A percentile compares a stretch with the other conserved stretches of the same genome.
phyloP scores from a whole-genome alignment of 2,329 filamentous ascomycete genomes.

The Xylaria polymorpha region DNA sequence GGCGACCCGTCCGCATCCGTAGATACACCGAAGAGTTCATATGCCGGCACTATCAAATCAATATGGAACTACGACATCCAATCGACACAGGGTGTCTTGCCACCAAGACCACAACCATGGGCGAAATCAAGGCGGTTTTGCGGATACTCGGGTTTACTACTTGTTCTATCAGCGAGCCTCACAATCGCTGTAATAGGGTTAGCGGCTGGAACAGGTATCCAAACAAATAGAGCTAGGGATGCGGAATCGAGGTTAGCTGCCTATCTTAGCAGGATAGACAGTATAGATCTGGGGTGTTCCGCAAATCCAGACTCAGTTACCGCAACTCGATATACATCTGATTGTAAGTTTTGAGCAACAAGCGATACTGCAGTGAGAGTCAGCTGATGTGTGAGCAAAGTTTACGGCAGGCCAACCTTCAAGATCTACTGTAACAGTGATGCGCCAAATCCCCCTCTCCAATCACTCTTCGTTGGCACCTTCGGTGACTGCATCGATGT shows the following conservation, averaged over 20 bases:
- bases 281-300: slow-evolving; percentile 57
- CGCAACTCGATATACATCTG: slow-evolving; percentile 54
- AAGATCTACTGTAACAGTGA: slow-evolving; percentile 59
- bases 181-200: slow-evolving; percentile 58
- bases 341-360: slow-evolving; percentile 49
- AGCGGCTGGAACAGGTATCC: slow-evolving; percentile 58
- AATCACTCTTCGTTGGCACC: slow-evolving; percentile 57
- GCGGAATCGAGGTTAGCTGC: slow-evolving; percentile 51
- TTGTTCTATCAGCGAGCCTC: slow-evolving; percentile 56
- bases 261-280: slow-evolving; percentile 33
- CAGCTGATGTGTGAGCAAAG: slow-evolving; percentile 45
- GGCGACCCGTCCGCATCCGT: slow-evolving; percentile 36
- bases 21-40: slow-evolving; percentile 33
- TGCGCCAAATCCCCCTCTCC: slow-evolving; percentile 52
- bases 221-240: slow-evolving; percentile 54
- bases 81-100: slow-evolving; percentile 33
- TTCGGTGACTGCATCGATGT: slow-evolving; percentile 60
- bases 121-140: slow-evolving; percentile 44
- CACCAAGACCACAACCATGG: slow-evolving; percentile 34
- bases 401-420: slow-evolving; percentile 53
- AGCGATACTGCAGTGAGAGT: neutral
- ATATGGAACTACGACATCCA: slow-evolving; percentile 40
- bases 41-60: slow-evolving; percentile 29
- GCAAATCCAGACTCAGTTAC: slow-evolving; percentile 51
- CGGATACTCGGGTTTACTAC: slow-evolving; percentile 55